Percentiles rank a stretch among this genome's conserved stretches.
Conservation (phyloP, 78 protist genomes). For the Emiliania huxleyi region DNA sequence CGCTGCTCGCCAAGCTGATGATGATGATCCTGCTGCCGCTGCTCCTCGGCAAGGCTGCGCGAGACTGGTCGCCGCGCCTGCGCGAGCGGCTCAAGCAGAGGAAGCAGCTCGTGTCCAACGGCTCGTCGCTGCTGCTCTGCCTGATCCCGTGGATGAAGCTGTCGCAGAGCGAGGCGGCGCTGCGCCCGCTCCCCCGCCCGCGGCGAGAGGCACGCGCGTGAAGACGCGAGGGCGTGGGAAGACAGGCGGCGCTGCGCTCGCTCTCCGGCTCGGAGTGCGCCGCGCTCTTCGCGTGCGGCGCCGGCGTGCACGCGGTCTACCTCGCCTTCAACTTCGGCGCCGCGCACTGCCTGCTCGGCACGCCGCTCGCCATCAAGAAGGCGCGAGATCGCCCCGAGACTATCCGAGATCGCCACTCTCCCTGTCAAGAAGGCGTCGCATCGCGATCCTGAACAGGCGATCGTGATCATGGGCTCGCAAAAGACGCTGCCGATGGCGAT, state of each 20-base stretch:
- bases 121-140: background rate
- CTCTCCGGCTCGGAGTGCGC: background rate
- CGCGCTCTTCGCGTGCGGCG: background rate
- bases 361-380: background rate
- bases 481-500: constrained; percentile 22
- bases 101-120: background rate
- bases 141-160: background rate
- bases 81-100: background rate
- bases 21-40: background rate
- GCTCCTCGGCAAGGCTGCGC: background rate
- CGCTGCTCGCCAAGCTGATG: background rate
- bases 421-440: no score
- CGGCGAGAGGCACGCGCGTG: no score
- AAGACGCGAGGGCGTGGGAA: no score
- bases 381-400: no score
- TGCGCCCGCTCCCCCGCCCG: background rate
- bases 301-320: background rate
- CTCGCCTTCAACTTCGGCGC: background rate
- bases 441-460: no score
- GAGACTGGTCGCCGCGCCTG: background rate
- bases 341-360: background rate
- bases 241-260: background rate
- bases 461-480: background rate
- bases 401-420: no score
- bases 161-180: no score